phyloP scores from a whole-genome alignment of 495 filamentous ascomycete genomes.

The Hyphodiscus hymeniophilus region DNA sequence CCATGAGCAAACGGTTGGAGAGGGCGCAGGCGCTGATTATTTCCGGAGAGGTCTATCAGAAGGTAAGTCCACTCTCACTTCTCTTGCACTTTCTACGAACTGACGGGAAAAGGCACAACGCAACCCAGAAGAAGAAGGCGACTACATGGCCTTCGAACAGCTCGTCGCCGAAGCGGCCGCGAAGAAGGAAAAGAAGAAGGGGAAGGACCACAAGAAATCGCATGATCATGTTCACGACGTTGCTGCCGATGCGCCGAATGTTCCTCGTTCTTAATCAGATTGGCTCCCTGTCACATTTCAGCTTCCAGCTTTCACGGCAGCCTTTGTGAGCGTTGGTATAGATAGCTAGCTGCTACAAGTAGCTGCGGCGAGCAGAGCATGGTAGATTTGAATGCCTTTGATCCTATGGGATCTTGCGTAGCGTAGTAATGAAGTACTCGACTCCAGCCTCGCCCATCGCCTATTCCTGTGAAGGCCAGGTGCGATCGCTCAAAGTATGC shows the following conservation, averaged over 20 bases:
- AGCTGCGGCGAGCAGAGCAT: too few species aligned
- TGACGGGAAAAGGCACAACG: conserved; percentile 60
- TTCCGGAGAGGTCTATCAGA: conserved; percentile 78
- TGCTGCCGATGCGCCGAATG: conserved; percentile 38
- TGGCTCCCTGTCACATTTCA: not conserved
- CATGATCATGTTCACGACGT: conserved; percentile 9
- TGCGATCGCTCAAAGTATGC: too few species aligned
- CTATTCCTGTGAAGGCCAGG: too few species aligned
- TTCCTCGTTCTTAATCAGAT: conserved; percentile 26
- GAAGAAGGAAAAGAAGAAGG: conserved; percentile 79
- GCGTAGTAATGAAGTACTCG: too few species aligned
- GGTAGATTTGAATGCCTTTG: too few species aligned
- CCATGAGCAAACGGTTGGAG: conserved; percentile 77
- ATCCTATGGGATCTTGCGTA: too few species aligned
- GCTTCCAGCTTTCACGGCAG: not conserved
- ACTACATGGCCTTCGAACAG: conserved; percentile 98
- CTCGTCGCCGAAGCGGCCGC: conserved; percentile 92
- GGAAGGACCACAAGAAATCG: conserved; percentile 52
- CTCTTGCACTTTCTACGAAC: not conserved
- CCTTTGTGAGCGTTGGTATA: not conserved
- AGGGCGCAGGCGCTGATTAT: conserved; percentile 82
- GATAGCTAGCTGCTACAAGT: too few species aligned
- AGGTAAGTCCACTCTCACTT: conserved; percentile 45
- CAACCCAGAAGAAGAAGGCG: conserved; percentile 92
- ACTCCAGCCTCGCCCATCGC: too few species aligned